Percentiles rank a stretch among this genome's conserved stretches.
Evolutionary conservation across 345 rosid species (phyloP).

Genomic region (Cardamine resedifolia): DNA sequence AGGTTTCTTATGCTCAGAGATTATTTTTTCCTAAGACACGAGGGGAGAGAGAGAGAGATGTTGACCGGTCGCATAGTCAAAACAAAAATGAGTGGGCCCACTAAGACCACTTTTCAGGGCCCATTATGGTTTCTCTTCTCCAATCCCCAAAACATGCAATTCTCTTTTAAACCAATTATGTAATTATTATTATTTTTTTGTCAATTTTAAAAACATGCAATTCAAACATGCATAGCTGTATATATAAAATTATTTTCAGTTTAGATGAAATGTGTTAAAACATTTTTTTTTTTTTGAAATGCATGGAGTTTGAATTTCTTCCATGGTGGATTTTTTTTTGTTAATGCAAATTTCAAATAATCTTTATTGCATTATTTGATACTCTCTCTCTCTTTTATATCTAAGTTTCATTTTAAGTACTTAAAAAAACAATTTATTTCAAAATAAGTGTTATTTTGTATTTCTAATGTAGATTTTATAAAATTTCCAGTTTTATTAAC

Average conservation of each 20-base stretch:
- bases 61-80: constrained; percentile 47
- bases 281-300: background rate
- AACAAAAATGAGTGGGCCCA: constrained; percentile 37
- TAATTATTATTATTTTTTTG: background rate
- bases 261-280: background rate
- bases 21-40: constrained; percentile 10
- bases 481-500: too few species aligned
- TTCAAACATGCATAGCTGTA: background rate
- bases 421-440: too few species aligned
- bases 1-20: constrained; percentile 41
- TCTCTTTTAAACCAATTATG: constrained; percentile 5
- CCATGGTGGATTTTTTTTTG: background rate
- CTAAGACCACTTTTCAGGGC: constrained; percentile 25
- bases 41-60: constrained; percentile 33
- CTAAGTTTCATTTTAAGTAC: too few species aligned
- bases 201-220: too few species aligned
- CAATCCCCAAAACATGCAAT: constrained; percentile 35
- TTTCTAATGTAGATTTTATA: too few species aligned
- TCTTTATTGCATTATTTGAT: too few species aligned
- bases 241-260: background rate
- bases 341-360: background rate
- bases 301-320: background rate
- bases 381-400: too few species aligned
- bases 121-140: constrained; percentile 30
- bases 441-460: too few species aligned